These are phyloP conservation scores for Calocera viscosa DNA, from an alignment of 768 basidiomycete species.

Conservation along the genomic window DNA sequence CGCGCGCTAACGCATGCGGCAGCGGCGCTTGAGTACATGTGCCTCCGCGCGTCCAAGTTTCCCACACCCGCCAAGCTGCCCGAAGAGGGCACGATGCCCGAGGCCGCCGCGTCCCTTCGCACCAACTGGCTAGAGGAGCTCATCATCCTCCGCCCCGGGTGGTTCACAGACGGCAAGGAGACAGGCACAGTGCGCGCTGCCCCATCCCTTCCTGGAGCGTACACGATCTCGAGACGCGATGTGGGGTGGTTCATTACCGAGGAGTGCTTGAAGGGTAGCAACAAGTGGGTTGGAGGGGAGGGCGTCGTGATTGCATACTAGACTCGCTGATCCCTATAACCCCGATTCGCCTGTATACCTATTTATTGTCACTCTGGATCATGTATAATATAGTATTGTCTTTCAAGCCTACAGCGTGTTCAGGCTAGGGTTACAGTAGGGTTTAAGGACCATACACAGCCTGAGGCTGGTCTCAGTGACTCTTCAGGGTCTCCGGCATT, in stretches of 20 bases:
- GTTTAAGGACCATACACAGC: no score
- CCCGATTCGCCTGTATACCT: no score
- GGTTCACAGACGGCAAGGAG: conserved; percentile 43
- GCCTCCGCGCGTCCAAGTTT: not conserved
- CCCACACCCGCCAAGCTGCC: not conserved
- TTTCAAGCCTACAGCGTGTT: no score
- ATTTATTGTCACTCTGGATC: no score
- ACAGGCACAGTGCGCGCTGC: not conserved
- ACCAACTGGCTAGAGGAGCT: conserved; percentile 21
- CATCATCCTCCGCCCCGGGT: conserved; percentile 43
- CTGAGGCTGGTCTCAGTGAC: no score
- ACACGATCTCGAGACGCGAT: conserved; percentile 49
- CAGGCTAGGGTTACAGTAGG: no score
- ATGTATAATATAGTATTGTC: no score
- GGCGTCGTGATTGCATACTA: conserved; percentile 41
- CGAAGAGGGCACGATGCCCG: not conserved
- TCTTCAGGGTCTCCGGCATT: no score
- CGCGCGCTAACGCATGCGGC: not conserved
- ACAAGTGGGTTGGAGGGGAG: conserved; percentile 38
- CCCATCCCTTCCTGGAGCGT: conserved; percentile 26
- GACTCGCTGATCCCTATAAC: not conserved
- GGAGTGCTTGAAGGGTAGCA: conserved; percentile 36
- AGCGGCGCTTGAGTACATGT: not conserved
- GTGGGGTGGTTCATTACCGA: conserved; percentile 54
- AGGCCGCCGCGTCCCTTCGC: not conserved